phyloP scores from a whole-genome alignment of 441 rosid species.

The Gossypium davidsonii region DNA sequence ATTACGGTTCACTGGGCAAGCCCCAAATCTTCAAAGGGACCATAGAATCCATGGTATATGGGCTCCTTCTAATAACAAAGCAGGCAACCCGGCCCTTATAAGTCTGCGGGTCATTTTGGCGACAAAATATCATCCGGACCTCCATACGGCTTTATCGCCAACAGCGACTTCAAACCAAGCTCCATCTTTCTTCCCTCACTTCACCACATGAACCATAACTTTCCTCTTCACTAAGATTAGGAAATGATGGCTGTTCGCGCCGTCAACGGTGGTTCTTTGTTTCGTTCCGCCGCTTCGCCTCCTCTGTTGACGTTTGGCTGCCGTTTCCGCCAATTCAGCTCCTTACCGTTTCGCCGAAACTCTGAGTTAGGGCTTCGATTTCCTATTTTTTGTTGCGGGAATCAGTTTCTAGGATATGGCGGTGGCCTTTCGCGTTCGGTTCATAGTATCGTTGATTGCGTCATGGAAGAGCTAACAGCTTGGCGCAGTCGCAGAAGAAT shows the following conservation, averaged over 20 bases:
- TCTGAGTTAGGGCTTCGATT: conserved; percentile 26
- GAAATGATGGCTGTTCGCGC: conserved; percentile 55
- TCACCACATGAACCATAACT: conserved; percentile 19
- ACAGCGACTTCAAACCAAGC: neutral
- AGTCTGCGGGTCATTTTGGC: neutral
- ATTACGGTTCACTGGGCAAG: neutral
- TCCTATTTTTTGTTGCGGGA: conserved; percentile 22
- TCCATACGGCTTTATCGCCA: conserved; percentile 6
- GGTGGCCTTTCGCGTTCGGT: conserved; percentile 34
- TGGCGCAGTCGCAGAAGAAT: conserved; percentile 36
- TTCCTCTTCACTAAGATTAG: neutral
- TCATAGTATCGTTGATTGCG: conserved; percentile 54
- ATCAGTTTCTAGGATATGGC: conserved; percentile 21
- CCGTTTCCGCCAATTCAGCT: conserved; percentile 33
- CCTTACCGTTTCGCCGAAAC: conserved; percentile 28
- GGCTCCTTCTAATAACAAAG: neutral
- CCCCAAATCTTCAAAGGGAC: neutral
- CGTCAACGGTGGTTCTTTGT: conserved; percentile 43
- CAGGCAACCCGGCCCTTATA: neutral
- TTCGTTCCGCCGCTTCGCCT: conserved; percentile 45
- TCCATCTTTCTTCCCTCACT: neutral
- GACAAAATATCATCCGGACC: neutral
- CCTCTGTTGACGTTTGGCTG: conserved; percentile 40
- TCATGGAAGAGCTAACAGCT: conserved; percentile 51
- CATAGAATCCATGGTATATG: neutral